Evolutionary conservation across 2,329 filamentous ascomycete species (phyloP), one percentile per base, ranked within the genome.

Genomic region (Taxawa tesnikishii): DNA sequence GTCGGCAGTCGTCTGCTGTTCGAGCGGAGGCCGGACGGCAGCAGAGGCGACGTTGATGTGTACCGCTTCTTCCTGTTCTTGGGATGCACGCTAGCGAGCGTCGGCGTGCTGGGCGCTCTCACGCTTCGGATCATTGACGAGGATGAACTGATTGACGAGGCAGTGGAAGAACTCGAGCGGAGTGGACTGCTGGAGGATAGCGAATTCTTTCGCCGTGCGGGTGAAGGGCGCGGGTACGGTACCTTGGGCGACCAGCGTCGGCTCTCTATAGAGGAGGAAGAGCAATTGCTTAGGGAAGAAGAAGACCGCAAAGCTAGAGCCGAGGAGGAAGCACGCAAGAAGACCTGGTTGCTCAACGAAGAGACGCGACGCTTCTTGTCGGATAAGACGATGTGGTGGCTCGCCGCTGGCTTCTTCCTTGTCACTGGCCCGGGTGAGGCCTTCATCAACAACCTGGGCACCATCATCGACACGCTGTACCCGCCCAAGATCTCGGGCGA

Each of bases 381-480:
- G 15, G 90, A 98, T 45, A 76, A 72, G 38, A 94, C 85, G 9
- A 96, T 96, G 88, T 98, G 88, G 88, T 82, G 77, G 51, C 79
- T 98, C 43, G 84, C 88, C 0, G 63, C 78, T 1, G 87, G 85
- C 13, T 96, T 98, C 59, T 83, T 96, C 56, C 70, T 96, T 40
- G 83, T 94, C 45, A 83, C 87, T 33, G 90, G 90, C 0, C 88
- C 90, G 0, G 88, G 87, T n/a, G 90, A 98, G 58, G 83, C 88
- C 8, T 98, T 94, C 54, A 85, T 96, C 59, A 98, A 96, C 60
- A 98, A 96, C 47, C 60, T 98, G 7, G 90, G 90, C 21, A 94
- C 87, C 15, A 79, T 98, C 39, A 87, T 96, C 45, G 79, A 82
- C 43, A 93, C 88, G 0, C 65, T 94, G 3, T 83, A 82, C 27